Percentiles rank a stretch among this genome's conserved stretches.
Conservation (phyloP, 2,329 filamentous ascomycete genomes). For the Aspergillus intermedius region DNA sequence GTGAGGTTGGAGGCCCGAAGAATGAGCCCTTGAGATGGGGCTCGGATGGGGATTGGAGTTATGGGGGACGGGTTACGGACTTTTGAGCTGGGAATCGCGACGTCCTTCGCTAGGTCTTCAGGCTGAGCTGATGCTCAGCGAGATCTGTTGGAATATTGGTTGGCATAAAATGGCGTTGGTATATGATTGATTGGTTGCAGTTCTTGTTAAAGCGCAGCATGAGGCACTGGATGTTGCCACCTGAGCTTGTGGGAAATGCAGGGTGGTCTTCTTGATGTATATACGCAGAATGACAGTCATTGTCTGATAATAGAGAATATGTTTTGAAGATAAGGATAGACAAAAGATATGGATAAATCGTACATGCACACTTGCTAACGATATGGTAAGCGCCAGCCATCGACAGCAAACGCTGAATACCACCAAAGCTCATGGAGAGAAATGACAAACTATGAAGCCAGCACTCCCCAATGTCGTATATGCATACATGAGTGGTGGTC, state of each 20-base stretch:
- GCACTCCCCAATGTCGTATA: background rate
- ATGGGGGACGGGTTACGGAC: conserved; percentile 90
- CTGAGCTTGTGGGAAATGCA: too few relatives aligned
- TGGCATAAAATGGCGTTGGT: conserved; percentile 19
- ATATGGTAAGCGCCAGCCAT: too few relatives aligned
- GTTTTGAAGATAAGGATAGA: too few relatives aligned
- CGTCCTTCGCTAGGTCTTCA: background rate
- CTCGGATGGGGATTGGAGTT: conserved; percentile 73
- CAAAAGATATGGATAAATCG: too few relatives aligned
- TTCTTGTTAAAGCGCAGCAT: too few relatives aligned
- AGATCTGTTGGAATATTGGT: background rate
- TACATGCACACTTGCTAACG: too few relatives aligned
- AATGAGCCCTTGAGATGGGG: conserved; percentile 94
- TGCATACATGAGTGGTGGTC: background rate
- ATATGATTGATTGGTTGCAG: background rate
- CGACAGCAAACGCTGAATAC: background rate
- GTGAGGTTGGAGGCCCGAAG: conserved; percentile 93
- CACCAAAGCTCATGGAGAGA: background rate
- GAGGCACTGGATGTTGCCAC: too few relatives aligned
- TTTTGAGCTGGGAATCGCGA: conserved; percentile 48
- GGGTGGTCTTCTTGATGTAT: too few relatives aligned
- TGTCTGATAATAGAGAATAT: too few relatives aligned
- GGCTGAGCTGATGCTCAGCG: background rate
- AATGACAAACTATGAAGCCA: background rate
- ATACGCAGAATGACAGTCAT: too few relatives aligned